These are phyloP conservation scores for Tricholoma sp. DNA, from an alignment of 768 basidiomycete species.

Conservation along the genomic window DNA sequence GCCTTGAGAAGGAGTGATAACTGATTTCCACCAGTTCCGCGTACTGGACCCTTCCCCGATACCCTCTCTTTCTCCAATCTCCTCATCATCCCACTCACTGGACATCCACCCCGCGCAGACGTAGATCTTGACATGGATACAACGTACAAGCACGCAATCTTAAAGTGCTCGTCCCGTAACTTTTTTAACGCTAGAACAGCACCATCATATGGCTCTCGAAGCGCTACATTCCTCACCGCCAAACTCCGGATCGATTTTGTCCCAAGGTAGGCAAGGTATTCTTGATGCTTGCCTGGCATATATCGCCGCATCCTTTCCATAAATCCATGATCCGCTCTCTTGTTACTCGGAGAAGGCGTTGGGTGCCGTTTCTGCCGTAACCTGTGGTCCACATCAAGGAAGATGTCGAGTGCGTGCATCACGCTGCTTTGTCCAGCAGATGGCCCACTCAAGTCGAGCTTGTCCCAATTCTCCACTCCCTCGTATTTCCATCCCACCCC, in stretches of 20 bases:
- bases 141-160: slow-evolving; percentile 82
- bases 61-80: slow-evolving; percentile 28
- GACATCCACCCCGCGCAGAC: slow-evolving; percentile 45
- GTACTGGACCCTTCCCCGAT: slow-evolving; percentile 45
- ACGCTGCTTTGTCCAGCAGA: slow-evolving; percentile 93
- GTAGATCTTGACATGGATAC: slow-evolving; percentile 73
- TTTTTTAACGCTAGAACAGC: slow-evolving; percentile 76
- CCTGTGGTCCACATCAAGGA: slow-evolving; percentile 86
- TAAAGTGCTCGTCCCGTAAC: slow-evolving; percentile 85
- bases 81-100: slow-evolving; percentile 50
- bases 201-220: slow-evolving; percentile 73
- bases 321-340: slow-evolving; percentile 67
- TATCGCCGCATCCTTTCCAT: slow-evolving; percentile 93
- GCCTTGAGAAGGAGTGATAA: slow-evolving; percentile 80
- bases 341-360: slow-evolving; percentile 59
- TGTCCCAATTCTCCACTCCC: slow-evolving; percentile 54
- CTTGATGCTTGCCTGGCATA: slow-evolving; percentile 90
- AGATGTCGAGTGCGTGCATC: slow-evolving; percentile 82
- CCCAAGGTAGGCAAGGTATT: slow-evolving; percentile 70
- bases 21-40: slow-evolving; percentile 89
- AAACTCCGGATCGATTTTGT: slow-evolving; percentile 58
- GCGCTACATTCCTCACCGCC: slow-evolving; percentile 48
- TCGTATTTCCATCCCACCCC: slow-evolving; percentile 70
- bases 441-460: slow-evolving; percentile 76
- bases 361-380: slow-evolving; percentile 67